phyloP scores from a whole-genome alignment of 2,329 filamentous ascomycete genomes.

The Dactylellina cionopaga region DNA sequence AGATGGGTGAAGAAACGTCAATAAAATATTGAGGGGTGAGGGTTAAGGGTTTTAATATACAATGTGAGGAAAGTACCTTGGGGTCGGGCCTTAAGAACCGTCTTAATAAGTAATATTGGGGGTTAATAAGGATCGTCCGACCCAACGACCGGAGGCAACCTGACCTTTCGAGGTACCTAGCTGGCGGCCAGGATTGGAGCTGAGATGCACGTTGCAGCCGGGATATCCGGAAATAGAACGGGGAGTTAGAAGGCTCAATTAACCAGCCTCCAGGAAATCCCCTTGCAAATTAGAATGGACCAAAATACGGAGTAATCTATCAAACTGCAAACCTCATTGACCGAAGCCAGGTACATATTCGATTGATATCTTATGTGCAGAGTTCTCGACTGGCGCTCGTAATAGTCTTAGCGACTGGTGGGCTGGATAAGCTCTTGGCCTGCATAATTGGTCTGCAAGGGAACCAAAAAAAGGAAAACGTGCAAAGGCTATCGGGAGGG shows the following conservation, averaged over 20 bases:
- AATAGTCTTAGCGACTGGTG: constrained; percentile 28
- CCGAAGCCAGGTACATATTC: constrained; percentile 13
- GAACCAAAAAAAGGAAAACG: constrained; percentile 31
- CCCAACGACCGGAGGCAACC: not conserved
- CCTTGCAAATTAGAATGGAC: not conserved
- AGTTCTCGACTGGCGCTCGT: constrained; percentile 8
- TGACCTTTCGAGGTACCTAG: not conserved
- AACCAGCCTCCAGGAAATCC: not conserved
- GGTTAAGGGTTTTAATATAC: constrained; percentile 36
- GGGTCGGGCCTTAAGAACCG: not conserved
- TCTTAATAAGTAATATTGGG: constrained; percentile 37
- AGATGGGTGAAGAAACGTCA: not conserved
- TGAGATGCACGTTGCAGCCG: constrained; percentile 40
- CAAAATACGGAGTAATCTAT: not conserved
- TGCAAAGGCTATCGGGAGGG: constrained; percentile 25
- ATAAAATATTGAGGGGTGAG: constrained; percentile 2
- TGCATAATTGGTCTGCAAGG: constrained; percentile 44
- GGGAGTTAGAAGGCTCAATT: constrained; percentile 9
- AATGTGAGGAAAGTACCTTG: constrained; percentile 16
- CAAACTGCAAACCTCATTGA: constrained; percentile 20
- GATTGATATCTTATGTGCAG: not conserved
- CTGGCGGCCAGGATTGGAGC: constrained; percentile 22
- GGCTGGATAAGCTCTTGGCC: constrained; percentile 13
- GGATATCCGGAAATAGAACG: constrained; percentile 48
- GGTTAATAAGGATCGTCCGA: constrained; percentile 28